Conservation (phyloP, 2,329 filamentous ascomycete genomes). For the Ploettnerulaceae sp. region DNA sequence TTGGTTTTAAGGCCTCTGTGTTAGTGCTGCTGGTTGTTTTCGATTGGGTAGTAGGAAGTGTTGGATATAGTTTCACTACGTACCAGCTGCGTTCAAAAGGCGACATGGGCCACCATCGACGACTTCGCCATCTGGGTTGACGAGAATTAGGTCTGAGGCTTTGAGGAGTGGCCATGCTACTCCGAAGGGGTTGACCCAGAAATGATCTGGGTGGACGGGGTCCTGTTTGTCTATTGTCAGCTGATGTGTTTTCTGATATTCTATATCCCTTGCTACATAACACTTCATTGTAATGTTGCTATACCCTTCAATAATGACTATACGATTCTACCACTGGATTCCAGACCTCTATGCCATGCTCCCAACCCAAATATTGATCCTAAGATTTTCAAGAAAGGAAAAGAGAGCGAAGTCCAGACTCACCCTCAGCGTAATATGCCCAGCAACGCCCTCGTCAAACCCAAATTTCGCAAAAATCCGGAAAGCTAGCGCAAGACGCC, state of each 20-base stretch:
- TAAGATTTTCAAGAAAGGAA: neutral
- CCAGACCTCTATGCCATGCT: neutral
- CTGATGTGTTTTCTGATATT: too few species aligned
- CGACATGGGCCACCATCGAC: conserved; percentile 52
- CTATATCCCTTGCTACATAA: too few species aligned
- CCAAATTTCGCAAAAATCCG: conserved; percentile 44
- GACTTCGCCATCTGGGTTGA: conserved; percentile 55
- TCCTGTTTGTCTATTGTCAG: conserved; percentile 24
- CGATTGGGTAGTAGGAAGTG: neutral
- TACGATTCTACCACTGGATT: too few species aligned
- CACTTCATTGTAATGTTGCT: too few species aligned
- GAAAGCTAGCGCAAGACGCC: conserved; percentile 44
- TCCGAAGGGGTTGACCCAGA: conserved; percentile 36
- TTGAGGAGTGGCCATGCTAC: conserved; percentile 44
- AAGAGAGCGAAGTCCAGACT: conserved; percentile 6
- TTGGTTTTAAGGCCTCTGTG: too few species aligned
- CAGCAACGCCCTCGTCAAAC: conserved; percentile 43
- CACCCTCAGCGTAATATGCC: conserved; percentile 41
- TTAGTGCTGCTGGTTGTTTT: too few species aligned
- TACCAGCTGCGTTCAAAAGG: conserved; percentile 33
- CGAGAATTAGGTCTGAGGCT: conserved; percentile 61
- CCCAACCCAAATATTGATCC: neutral
- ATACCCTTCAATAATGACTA: too few species aligned
- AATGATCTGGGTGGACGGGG: conserved; percentile 33
- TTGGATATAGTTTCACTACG: neutral